These are phyloP conservation scores for Cercophora newfieldiana DNA, from an alignment of 495 filamentous ascomycete species.

Conservation along the genomic window DNA sequence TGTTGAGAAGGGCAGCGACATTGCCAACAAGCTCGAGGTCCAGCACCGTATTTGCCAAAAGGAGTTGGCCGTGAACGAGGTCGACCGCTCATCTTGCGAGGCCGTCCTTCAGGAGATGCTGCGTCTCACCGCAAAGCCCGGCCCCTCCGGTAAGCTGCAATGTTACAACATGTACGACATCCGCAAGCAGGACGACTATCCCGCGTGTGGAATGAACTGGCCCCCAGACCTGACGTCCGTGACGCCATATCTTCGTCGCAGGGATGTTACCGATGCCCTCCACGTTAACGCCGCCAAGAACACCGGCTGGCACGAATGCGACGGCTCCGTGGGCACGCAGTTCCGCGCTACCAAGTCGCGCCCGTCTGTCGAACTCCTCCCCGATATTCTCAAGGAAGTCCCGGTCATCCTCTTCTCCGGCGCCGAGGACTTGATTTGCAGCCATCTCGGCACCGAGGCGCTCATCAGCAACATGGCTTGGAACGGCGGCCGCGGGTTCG, in stretches of 20 bases:
- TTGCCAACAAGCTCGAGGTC: constrained; percentile 58
- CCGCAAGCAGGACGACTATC: constrained; percentile 69
- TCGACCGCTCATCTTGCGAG: constrained; percentile 74
- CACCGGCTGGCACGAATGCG: constrained; percentile 90
- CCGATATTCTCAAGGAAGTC: constrained; percentile 71
- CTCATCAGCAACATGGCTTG: constrained; percentile 90
- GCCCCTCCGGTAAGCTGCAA: constrained; percentile 44
- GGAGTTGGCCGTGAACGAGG: constrained; percentile 60
- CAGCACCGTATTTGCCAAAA: constrained; percentile 56
- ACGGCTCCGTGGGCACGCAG: constrained; percentile 65
- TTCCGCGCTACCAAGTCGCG: constrained; percentile 69
- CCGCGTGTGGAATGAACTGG: constrained; percentile 93
- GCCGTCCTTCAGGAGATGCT: constrained; percentile 69
- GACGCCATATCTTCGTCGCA: constrained; percentile 77
- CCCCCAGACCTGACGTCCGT: constrained; percentile 77
- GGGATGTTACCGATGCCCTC: constrained; percentile 77
- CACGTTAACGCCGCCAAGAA: constrained; percentile 80
- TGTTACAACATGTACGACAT: constrained; percentile 97
- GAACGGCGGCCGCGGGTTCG: constrained; percentile 88
- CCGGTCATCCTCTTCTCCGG: constrained; percentile 87
- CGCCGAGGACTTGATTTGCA: constrained; percentile 93
- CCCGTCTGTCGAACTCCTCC: constrained; percentile 74
- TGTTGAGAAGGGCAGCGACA: constrained; percentile 62
- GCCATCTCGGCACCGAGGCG: constrained; percentile 91
- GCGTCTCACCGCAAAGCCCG: constrained; percentile 51